phyloP scores from a whole-genome alignment of 2,329 filamentous ascomycete species.

The Aspergillus nomiae region DNA sequence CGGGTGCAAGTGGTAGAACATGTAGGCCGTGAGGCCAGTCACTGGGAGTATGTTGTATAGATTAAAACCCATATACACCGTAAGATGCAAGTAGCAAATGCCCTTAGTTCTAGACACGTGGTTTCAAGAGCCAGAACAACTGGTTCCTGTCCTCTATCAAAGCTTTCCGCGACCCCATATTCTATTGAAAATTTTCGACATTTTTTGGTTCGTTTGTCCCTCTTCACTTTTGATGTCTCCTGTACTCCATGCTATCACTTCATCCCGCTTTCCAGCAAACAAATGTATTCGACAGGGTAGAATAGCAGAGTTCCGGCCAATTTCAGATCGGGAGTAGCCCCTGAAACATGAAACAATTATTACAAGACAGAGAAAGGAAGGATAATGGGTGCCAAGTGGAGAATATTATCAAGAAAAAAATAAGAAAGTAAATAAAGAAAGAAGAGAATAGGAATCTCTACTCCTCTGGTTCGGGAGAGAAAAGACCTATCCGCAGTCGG shows the following conservation, averaged over 20 bases:
- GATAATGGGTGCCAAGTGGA: constrained; percentile 20
- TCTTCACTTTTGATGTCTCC: constrained; percentile 9
- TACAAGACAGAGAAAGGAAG: constrained; percentile 21
- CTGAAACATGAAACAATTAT: constrained; percentile 13
- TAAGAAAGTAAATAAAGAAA: constrained; percentile 11
- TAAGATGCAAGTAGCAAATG: constrained; percentile 4
- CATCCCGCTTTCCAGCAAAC: background rate
- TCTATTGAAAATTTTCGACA: constrained; percentile 3
- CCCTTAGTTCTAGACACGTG: constrained; percentile 9
- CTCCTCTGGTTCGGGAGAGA: constrained; percentile 70
- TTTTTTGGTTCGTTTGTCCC: background rate
- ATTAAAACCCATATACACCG: constrained; percentile 1
- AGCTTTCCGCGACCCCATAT: background rate
- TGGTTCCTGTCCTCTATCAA: constrained; percentile 5
- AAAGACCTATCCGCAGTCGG: constrained; percentile 74
- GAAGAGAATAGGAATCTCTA: constrained; percentile 30
- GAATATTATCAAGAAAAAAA: constrained; percentile 20
- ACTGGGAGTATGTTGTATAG: background rate
- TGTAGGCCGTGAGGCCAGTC: background rate
- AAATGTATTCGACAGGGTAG: background rate
- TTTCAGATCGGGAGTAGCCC: constrained; percentile 7
- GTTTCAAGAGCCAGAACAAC: constrained; percentile 1
- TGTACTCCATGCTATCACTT: background rate
- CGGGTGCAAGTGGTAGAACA: background rate
- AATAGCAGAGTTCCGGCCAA: constrained; percentile 10